Conservation (phyloP, 2,329 filamentous ascomycete species). For the Zalaria sp. region DNA sequence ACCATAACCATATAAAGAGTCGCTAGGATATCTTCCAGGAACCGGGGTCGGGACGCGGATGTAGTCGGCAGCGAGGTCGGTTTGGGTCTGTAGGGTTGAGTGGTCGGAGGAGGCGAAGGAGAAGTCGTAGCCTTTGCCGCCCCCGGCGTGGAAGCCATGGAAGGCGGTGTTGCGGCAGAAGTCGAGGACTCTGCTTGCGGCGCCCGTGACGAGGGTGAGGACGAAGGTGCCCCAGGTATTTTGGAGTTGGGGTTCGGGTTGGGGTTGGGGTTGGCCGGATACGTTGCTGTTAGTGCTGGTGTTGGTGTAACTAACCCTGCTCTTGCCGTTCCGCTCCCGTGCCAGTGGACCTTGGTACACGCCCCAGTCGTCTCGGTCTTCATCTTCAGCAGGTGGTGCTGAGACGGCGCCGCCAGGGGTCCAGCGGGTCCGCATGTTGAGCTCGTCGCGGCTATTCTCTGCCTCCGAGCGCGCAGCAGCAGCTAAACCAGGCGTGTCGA, state of each 20-base stretch:
- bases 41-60: conserved; percentile 27
- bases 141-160: conserved; percentile 74
- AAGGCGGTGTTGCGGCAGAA: conserved; percentile 63
- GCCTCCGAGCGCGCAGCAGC: conserved; percentile 21
- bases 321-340: conserved; percentile 19
- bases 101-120: conserved; percentile 12
- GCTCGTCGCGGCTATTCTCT: conserved; percentile 10
- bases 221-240: conserved; percentile 44
- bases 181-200: conserved; percentile 68
- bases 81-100: conserved; percentile 4
- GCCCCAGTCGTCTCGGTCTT: background rate
- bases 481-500: conserved; percentile 31
- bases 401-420: no score
- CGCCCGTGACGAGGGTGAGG: conserved; percentile 48
- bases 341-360: conserved; percentile 13
- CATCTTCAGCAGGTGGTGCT: no score
- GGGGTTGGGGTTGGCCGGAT: no score
- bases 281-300: background rate
- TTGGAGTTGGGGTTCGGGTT: no score
- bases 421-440: conserved; percentile 18
- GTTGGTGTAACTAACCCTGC: conserved; percentile 7
- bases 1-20: conserved; percentile 13
- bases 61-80: conserved; percentile 2
- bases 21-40: conserved; percentile 40
- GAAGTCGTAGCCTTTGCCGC: conserved; percentile 57